These are phyloP conservation scores for Fraxinus pennsylvanica DNA, from an alignment of 257 asterid genomes.

Conservation along the genomic window DNA sequence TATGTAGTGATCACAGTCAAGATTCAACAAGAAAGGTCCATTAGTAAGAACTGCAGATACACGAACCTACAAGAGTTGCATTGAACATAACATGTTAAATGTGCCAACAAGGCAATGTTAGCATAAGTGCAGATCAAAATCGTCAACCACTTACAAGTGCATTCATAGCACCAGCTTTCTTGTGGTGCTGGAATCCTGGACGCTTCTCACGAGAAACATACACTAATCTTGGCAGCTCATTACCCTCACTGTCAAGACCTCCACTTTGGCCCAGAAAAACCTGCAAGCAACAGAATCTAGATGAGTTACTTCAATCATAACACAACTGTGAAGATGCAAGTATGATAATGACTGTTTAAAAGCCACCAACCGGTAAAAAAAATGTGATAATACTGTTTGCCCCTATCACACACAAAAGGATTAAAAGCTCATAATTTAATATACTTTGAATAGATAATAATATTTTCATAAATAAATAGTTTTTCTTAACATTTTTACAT, in stretches of 20 bases:
- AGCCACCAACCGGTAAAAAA: background rate
- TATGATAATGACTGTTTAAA: background rate
- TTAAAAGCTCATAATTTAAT: background rate
- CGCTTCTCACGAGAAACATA: slow-evolving; percentile 99
- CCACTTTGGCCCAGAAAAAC: slow-evolving; percentile 98
- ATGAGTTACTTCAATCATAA: slow-evolving; percentile 12
- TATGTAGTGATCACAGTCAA: slow-evolving; percentile 97
- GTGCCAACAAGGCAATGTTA: slow-evolving; percentile 17
- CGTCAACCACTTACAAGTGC: slow-evolving; percentile 69
- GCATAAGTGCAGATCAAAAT: background rate
- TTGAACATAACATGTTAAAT: slow-evolving; percentile 25
- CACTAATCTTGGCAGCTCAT: slow-evolving; percentile 89
- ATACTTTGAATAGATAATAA: background rate
- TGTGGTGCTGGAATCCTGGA: slow-evolving; percentile 96
- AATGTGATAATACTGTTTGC: background rate
- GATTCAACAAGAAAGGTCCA: slow-evolving; percentile 97
- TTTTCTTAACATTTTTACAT: background rate
- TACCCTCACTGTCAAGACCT: slow-evolving; percentile 95
- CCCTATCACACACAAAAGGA: background rate
- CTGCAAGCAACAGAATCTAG: slow-evolving; percentile 43
- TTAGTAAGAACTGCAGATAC: slow-evolving; percentile 98
- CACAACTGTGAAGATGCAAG: slow-evolving; percentile 13
- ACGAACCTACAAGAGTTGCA: slow-evolving; percentile 67
- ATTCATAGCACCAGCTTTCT: slow-evolving; percentile 99
- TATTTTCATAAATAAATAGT: background rate